Base-by-base conservation (phyloP, 225 moss, liverwort and hornwort species). In the Neckera pumila region DNA sequence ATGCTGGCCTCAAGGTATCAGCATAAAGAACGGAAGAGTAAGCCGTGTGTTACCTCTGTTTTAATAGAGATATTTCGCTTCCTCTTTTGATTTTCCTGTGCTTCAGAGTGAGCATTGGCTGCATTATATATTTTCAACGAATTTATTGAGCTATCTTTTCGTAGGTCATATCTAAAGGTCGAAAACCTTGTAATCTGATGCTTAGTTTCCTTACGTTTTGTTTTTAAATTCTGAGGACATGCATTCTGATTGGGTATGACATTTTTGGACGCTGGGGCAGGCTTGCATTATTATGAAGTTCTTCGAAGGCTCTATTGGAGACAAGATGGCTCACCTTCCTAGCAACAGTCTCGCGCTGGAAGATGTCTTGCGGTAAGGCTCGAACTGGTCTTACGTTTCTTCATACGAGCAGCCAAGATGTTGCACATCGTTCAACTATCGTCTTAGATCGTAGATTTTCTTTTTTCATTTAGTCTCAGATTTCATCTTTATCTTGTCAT, bases 1-100 rank as follows among this genome's bases (percentile, higher is more conserved):
- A 51, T 96, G 96, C 92, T 97, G 97, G 98, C 98, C 98, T 67
- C 96, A 94, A 90, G 98, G 98, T 84, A 94, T 98, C 86, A 93
- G 95, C 59, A 92, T 95, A 27, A 97, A 97, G 91, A 92, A 97
- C 63, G 98, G 97, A 77, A 97, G 93, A 85, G 98, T 98, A 90
- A 92, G 95, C 86, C 14, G 57, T 82, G 21, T 80, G 58, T 53
- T 80, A 36, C n/a, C 36, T 89, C 10, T 71, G 42, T 57, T 43
- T 63, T 45, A 25, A 60, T 79, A 22, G 64, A 91, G 57, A 56
- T 74, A 58, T 75, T 79, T 67, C 31, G 43, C 51, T 42, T n/a
- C 34, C 47, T 40, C 73, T 49, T 80, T 73, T 89, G 23, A 84
- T 79, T 73, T 63, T 51, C 17, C 79, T 89, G 71, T 77, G 57